Percentiles rank a stretch among this genome's conserved stretches.
Conservation (phyloP, 257 asterid species). For the Penstemon newberryi region DNA sequence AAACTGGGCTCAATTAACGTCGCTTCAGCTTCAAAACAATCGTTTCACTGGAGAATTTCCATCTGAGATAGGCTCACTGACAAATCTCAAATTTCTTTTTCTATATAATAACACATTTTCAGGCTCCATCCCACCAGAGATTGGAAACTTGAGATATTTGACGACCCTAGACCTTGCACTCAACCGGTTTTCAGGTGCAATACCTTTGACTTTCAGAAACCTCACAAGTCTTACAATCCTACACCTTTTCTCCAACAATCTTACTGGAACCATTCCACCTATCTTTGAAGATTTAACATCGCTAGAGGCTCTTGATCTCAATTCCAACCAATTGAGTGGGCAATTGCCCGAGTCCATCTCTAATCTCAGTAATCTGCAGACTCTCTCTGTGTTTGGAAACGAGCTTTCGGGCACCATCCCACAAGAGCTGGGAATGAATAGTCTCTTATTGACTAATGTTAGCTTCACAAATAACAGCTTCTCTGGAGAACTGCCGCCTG, state of each 20-base stretch:
- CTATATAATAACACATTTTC: slow-evolving; percentile 52
- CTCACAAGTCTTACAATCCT: slow-evolving; percentile 43
- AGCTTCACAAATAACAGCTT: slow-evolving; percentile 64
- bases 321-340: slow-evolving; percentile 55
- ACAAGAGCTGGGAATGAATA: slow-evolving; percentile 52
- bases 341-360: slow-evolving; percentile 58
- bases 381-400: slow-evolving; percentile 46
- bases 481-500: slow-evolving; percentile 66
- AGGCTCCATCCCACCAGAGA: slow-evolving; percentile 56
- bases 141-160: slow-evolving; percentile 51
- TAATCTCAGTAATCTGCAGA: slow-evolving; percentile 39
- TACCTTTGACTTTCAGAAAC: slow-evolving; percentile 60
- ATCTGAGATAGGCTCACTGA: slow-evolving; percentile 53
- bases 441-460: slow-evolving; percentile 38
- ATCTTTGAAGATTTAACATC: slow-evolving; percentile 48
- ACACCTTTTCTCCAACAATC: slow-evolving; percentile 54
- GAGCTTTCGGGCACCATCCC: slow-evolving; percentile 63
- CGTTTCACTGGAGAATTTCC: slow-evolving; percentile 58
- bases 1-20: slow-evolving; percentile 56
- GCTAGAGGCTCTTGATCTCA: slow-evolving; percentile 44
- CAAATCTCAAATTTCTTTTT: slow-evolving; percentile 40
- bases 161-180: slow-evolving; percentile 38
- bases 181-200: slow-evolving; percentile 59
- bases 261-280: slow-evolving; percentile 61
- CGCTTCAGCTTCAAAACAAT: slow-evolving; percentile 68